Percentiles rank a stretch among this genome's conserved stretches.
Evolutionary conservation across 305 asterid species (phyloP).

Genomic region (Solanum chacoense): DNA sequence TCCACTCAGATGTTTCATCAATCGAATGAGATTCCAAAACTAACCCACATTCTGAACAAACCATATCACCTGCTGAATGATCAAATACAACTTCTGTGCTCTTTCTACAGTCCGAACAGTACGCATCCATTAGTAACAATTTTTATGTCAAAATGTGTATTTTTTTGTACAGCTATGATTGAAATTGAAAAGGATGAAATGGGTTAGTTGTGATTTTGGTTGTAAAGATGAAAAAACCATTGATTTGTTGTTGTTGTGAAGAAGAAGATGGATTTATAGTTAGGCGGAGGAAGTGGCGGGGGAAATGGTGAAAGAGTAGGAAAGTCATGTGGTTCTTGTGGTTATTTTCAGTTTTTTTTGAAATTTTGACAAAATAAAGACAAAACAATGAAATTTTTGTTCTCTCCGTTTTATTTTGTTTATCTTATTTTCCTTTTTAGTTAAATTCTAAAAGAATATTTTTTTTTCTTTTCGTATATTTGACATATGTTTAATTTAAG

Average conservation of each 20-base stretch:
- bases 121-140: slow-evolving; percentile 22
- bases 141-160: not conserved
- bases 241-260: not conserved
- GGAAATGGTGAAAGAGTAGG: not conserved
- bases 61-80: slow-evolving; percentile 91
- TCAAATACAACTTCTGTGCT: slow-evolving; percentile 76
- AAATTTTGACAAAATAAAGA: not conserved
- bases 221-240: not conserved
- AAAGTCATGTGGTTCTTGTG: not conserved
- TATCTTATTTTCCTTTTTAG: not conserved
- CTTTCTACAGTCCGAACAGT: slow-evolving; percentile 68
- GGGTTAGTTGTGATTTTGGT: not conserved
- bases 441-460: not conserved
- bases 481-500: not conserved
- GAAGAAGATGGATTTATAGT: not conserved
- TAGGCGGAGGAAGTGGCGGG: not conserved
- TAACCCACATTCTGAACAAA: slow-evolving; percentile 89
- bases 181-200: not conserved
- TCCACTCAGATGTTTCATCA: slow-evolving; percentile 86
- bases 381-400: not conserved
- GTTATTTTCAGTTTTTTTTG: not conserved
- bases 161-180: not conserved
- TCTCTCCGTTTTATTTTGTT: not conserved
- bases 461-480: not conserved
- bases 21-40: slow-evolving; percentile 77